A percentile compares a stretch with the other conserved stretches of the same genome.
phyloP scores from a whole-genome alignment of 139 green algal species.

The Tetradesmus obliquus region DNA sequence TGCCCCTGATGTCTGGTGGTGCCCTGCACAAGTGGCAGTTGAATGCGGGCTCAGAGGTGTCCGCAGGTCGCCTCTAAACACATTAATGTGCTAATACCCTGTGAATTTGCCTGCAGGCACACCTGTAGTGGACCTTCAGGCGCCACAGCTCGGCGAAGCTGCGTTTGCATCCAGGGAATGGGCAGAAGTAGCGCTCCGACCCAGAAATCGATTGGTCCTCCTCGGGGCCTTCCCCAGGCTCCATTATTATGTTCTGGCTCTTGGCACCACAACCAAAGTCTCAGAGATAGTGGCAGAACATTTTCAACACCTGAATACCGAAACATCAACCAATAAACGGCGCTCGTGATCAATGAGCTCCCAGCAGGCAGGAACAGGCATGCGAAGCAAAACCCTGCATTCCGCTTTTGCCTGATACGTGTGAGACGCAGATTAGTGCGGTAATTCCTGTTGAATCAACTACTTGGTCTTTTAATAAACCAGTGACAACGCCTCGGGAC shows the following conservation, averaged over 20 bases:
- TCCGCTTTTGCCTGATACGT: background rate
- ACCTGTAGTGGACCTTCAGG: constrained; percentile 81
- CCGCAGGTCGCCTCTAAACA: background rate
- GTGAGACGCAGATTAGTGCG: too few relatives aligned
- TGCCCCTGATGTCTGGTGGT: constrained; percentile 83
- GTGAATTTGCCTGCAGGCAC: background rate
- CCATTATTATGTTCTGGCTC: background rate
- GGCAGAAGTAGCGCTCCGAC: constrained; percentile 60
- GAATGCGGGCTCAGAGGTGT: background rate
- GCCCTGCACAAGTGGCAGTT: constrained; percentile 52
- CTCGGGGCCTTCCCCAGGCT: background rate
- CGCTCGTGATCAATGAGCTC: background rate
- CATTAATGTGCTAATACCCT: background rate
- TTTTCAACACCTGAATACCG: background rate
- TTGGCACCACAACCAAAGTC: background rate
- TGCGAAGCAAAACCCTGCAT: background rate
- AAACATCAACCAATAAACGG: background rate
- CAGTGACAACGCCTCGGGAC: too few relatives aligned
- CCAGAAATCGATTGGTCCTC: background rate
- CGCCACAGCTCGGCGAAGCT: constrained; percentile 89
- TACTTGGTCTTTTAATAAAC: too few relatives aligned
- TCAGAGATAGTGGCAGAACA: background rate
- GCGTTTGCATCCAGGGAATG: constrained; percentile 80
- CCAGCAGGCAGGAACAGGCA: background rate
- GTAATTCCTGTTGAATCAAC: too few relatives aligned